phyloP scores from a whole-genome alignment of 2,329 filamentous ascomycete species.

The Aspergillus carbonarius region DNA sequence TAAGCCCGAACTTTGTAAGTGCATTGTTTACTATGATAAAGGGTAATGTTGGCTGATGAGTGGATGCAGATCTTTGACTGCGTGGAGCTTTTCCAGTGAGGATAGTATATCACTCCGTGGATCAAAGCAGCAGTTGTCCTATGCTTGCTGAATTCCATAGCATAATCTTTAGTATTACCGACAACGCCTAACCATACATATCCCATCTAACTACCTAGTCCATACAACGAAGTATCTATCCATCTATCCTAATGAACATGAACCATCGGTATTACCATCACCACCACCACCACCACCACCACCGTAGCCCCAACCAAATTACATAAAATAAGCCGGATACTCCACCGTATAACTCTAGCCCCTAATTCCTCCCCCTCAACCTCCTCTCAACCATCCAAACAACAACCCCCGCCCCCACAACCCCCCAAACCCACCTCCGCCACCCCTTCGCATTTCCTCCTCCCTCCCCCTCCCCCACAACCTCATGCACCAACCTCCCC shows the following conservation, averaged over 20 bases:
- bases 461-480: background rate
- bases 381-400: slow-evolving; percentile 4
- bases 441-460: background rate
- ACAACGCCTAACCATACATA: too few relatives aligned
- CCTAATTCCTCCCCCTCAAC: background rate
- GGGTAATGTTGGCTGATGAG: background rate
- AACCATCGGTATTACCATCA: too few relatives aligned
- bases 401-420: slow-evolving; percentile 8
- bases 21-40: background rate
- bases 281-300: too few relatives aligned
- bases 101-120: background rate
- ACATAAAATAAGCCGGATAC: too few relatives aligned
- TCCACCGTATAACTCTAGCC: too few relatives aligned
- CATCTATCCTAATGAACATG: background rate
- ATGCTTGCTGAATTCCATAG: too few relatives aligned
- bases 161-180: too few relatives aligned
- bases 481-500: slow-evolving; percentile 71
- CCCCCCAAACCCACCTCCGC: background rate
- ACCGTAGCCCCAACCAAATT: too few relatives aligned
- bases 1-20: slow-evolving; percentile 56
- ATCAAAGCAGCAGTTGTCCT: too few relatives aligned
- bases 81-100: slow-evolving; percentile 31
- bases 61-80: slow-evolving; percentile 29
- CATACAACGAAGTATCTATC: too few relatives aligned
- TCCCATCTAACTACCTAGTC: too few relatives aligned